A percentile compares a stretch with the other conserved stretches of the same genome.
These are phyloP conservation scores for Ottelia alismoides DNA, from an alignment of 106 monocot species.

Conservation along the genomic window DNA sequence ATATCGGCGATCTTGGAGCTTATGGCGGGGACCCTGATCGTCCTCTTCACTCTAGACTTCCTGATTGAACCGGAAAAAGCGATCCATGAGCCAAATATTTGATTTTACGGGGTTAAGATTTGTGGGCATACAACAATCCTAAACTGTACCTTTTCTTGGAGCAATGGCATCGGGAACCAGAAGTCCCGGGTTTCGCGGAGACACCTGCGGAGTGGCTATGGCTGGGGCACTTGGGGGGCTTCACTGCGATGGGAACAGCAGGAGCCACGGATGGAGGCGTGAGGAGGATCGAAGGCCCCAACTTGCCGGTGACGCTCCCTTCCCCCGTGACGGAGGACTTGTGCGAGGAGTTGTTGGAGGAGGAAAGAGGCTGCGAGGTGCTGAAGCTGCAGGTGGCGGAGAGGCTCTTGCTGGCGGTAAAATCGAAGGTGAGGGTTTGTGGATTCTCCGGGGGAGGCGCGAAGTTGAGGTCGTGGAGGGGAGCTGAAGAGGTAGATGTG, in stretches of 20 bases:
- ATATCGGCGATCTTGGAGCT: slow-evolving; percentile 69
- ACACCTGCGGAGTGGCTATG: slow-evolving; percentile 22
- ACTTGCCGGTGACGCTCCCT: slow-evolving; percentile 64
- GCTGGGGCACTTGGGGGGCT: slow-evolving; percentile 47
- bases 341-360: slow-evolving; percentile 57
- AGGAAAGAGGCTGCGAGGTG: slow-evolving; percentile 28
- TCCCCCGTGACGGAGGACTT: slow-evolving; percentile 69
- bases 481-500: background rate
- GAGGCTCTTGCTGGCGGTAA: slow-evolving; percentile 11
- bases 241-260: too few species aligned
- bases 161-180: slow-evolving; percentile 74
- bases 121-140: too few species aligned
- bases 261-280: background rate
- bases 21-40: slow-evolving; percentile 59
- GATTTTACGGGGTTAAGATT: too few species aligned
- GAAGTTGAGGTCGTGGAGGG: background rate
- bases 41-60: slow-evolving; percentile 43
- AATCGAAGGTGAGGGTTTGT: slow-evolving; percentile 33
- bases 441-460: background rate
- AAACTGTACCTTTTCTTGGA: slow-evolving; percentile 71
- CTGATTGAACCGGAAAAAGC: slow-evolving; percentile 19
- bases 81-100: too few species aligned
- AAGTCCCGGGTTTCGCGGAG: slow-evolving; percentile 27
- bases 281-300: slow-evolving; percentile 13
- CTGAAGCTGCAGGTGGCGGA: slow-evolving; percentile 24